These are phyloP conservation scores for Narthecium ossifragum DNA, from an alignment of 106 monocot genomes.

Conservation along the genomic window DNA sequence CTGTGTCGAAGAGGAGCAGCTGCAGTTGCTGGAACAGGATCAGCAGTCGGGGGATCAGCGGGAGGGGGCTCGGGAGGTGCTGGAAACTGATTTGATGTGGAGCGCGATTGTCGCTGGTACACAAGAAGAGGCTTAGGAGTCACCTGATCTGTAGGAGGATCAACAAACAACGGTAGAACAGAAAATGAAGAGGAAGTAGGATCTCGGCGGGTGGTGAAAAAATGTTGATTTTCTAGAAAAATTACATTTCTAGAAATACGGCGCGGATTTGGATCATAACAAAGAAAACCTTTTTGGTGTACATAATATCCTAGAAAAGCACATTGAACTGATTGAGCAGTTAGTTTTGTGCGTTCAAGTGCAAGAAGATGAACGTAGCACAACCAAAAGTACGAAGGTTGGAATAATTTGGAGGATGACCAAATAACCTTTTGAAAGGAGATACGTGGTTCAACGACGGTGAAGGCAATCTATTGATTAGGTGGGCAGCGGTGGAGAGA, in stretches of 20 bases:
- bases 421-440: conserved; percentile 1
- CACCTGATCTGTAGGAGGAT: no score
- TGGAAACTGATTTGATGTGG: not conserved
- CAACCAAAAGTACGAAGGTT: conserved; percentile 7
- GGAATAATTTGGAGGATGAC: not conserved
- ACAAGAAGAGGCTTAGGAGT: not conserved
- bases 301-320: conserved; percentile 9
- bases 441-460: not conserved
- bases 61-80: no score
- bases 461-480: conserved; percentile 16
- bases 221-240: conserved; percentile 14
- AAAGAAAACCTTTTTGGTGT: not conserved
- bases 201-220: not conserved
- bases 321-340: not conserved
- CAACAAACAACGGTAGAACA: not conserved
- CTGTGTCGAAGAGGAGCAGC: not conserved
- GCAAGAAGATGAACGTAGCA: conserved; percentile 5
- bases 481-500: not conserved
- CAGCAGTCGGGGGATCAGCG: not conserved
- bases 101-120: not conserved
- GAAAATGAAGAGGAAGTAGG: not conserved
- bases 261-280: no score
- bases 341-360: conserved; percentile 10
- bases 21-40: not conserved
- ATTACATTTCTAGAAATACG: conserved; percentile 11